These are phyloP conservation scores for Diaporthe citrichinensis DNA, from an alignment of 2,329 filamentous ascomycete genomes.

Conservation along the genomic window DNA sequence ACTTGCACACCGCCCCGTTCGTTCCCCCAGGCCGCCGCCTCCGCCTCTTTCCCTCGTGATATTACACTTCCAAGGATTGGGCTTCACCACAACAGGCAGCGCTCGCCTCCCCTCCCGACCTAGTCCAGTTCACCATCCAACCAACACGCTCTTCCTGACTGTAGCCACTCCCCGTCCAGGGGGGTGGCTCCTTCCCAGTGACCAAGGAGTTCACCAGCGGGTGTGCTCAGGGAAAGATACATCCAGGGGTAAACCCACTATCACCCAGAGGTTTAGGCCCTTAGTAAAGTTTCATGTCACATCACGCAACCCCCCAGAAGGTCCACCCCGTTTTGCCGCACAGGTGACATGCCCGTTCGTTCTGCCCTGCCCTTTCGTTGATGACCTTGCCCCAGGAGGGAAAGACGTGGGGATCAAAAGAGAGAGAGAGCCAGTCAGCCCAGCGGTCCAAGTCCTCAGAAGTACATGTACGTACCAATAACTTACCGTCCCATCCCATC, in stretches of 20 bases:
- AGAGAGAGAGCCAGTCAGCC: not conserved
- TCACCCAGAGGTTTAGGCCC: constrained; percentile 14
- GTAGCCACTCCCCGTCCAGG: constrained; percentile 7
- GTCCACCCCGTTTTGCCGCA: constrained; percentile 4
- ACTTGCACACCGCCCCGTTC: constrained; percentile 3
- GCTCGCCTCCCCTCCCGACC: not conserved
- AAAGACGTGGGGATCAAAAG: not conserved
- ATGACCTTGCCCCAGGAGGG: not conserved
- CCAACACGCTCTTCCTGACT: not conserved
- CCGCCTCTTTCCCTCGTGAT: constrained; percentile 10
- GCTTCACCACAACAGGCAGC: constrained; percentile 11
- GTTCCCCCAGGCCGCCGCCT: not conserved
- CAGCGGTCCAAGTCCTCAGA: not conserved
- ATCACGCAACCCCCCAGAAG: constrained; percentile 26
- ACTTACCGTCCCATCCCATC: constrained; percentile 12
- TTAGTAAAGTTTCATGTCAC: constrained; percentile 36
- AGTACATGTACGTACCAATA: not conserved
- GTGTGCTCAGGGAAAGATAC: not conserved
- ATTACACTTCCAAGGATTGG: not conserved
- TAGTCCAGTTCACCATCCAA: not conserved
- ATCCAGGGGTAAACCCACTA: constrained; percentile 36
- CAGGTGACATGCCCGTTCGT: constrained; percentile 1
- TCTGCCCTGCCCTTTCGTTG: not conserved
- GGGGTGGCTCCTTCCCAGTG: not conserved
- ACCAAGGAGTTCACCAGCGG: not conserved